Evolutionary conservation across 441 rosid genomes (phyloP), one percentile per base, ranked within the genome.

Genomic region (Macaranga tanarius): DNA sequence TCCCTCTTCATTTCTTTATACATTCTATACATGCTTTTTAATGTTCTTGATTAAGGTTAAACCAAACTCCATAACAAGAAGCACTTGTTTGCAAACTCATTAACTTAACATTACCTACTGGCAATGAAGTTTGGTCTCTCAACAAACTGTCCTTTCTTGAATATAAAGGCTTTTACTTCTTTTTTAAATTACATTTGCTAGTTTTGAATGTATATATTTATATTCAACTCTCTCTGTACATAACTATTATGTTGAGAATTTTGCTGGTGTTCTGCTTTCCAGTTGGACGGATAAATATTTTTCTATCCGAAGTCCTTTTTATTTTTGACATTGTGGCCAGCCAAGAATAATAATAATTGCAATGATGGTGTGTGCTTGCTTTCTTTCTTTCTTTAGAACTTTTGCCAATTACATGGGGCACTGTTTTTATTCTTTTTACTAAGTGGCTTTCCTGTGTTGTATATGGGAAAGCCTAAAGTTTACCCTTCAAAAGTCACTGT

Each of bases 231-330:
- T 0, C 1, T 52, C 19, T 61, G 7, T 11, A 62, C 8, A 9
- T 42, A 52, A 3, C n/a, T 56, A 22, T 56, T 73, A 42, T 40
- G 76, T 71, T 76, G 60, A 47, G 59, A 57, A 55, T 60, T 60
- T 73, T 31, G 77, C 65, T 57, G 68, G 76, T 62, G 22, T 68
- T 81, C 6, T 76, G 83, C 85, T 81, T 84, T 84, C 80, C 85
- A 84, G 82, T 44, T 67, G 78, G 83, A 69, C 17, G 26, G 42
- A 64, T 76, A 22, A 15, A 34, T 45, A 63, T 40, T 73, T 51
- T 48, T n/a, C 48, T 16, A 11, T 15, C 40, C 12, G 2, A 28
- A 9, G 25, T n/a, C 42, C 31, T 34, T 66, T 44, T 10, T 51
- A 0, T 48, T 83, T 74, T 72, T 70, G 68, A 69, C 76, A 76